Evolutionary conservation across 23 red algal genomes (phyloP).

Genomic region (Gracilaria domingensis): DNA sequence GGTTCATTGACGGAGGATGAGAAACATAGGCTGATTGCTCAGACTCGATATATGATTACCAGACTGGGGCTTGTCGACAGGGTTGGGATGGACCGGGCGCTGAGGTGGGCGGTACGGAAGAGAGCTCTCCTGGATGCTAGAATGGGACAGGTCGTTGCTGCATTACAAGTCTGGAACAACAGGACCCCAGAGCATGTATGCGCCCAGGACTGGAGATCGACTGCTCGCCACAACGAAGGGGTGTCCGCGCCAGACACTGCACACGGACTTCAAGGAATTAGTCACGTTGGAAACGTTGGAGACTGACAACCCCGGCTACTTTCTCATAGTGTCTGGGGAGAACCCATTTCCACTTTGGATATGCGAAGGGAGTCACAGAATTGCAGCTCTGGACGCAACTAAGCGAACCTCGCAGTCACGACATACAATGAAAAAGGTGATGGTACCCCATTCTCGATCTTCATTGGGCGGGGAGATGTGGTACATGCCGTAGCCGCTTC

Average conservation of each 20-base stretch:
- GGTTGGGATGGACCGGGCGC: too few species aligned
- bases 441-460: background rate
- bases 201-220: background rate
- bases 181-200: background rate
- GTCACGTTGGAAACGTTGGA: background rate
- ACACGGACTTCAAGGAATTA: conserved; percentile 16
- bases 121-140: too few species aligned
- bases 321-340: background rate
- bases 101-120: too few species aligned
- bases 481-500: conserved; percentile 11
- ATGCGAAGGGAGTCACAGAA: background rate
- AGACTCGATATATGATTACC: too few species aligned
- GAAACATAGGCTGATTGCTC: too few species aligned
- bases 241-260: background rate
- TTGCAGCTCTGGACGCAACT: background rate
- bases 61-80: too few species aligned
- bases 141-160: too few species aligned
- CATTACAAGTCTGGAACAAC: conserved; percentile 2
- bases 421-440: background rate
- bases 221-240: background rate
- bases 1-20: too few species aligned
- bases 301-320: background rate
- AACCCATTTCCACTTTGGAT: background rate
- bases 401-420: background rate
- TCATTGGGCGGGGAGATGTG: conserved; percentile 22